phyloP scores from a whole-genome alignment of 2,329 filamentous ascomycete species.

The Paracamarosporium sp. region DNA sequence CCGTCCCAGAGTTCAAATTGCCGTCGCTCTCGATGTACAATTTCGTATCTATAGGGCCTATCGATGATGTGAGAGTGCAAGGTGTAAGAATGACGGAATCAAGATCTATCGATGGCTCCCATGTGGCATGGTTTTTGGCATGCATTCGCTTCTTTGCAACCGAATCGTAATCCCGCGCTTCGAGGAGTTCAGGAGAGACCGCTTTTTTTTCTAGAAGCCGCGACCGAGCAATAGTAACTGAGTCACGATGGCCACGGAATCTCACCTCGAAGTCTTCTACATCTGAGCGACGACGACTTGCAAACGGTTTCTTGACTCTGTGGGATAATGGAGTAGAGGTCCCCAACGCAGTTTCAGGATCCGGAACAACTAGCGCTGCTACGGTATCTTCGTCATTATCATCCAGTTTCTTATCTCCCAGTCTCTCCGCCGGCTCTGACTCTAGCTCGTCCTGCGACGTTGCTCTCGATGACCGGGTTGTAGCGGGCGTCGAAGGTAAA shows the following conservation, averaged over 20 bases:
- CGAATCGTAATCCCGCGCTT: conserved; percentile 27
- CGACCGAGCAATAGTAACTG: conserved; percentile 34
- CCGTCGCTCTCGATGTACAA: conserved; percentile 9
- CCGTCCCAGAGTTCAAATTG: conserved; percentile 1
- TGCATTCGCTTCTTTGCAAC: conserved; percentile 38
- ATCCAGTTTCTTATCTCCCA: not conserved
- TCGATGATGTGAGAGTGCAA: conserved; percentile 7
- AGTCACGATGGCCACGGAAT: conserved; percentile 43
- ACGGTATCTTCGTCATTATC: not conserved
- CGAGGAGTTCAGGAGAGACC: conserved; percentile 26
- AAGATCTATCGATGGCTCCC: not conserved
- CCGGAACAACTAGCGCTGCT: conserved; percentile 13
- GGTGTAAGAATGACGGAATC: conserved; percentile 1
- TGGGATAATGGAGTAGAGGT: conserved; percentile 8
- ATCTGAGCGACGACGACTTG: conserved; percentile 31
- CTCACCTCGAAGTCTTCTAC: conserved; percentile 33
- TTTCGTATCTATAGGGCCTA: conserved; percentile 11
- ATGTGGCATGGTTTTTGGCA: conserved; percentile 19
- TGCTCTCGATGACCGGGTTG: conserved; percentile 20
- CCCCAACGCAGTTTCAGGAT: conserved; percentile 8
- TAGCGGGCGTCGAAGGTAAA: conserved; percentile 26
- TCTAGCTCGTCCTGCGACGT: conserved; percentile 3
- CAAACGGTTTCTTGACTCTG: conserved; percentile 3
- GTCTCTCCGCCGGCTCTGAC: not conserved
- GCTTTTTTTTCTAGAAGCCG: conserved; percentile 28